Evolutionary conservation across 2,329 filamentous ascomycete species (phyloP).

Genomic region (Penicillium sp.): DNA sequence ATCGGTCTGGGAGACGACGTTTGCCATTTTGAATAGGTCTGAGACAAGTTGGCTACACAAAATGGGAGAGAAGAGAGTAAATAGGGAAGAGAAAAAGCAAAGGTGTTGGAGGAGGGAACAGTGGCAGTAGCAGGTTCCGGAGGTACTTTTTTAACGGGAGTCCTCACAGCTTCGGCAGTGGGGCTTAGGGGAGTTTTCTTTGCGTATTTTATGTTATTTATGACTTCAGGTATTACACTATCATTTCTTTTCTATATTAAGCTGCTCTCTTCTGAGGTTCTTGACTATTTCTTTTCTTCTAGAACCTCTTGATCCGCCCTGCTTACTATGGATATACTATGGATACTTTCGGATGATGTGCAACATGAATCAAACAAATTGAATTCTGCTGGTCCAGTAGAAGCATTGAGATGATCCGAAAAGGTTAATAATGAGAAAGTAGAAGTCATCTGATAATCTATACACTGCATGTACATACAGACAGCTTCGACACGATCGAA

Average conservation of each 20-base stretch:
- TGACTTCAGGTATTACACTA: conserved; percentile 15
- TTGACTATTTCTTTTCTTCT: not conserved
- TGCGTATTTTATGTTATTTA: conserved; percentile 15
- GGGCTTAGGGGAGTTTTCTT: conserved; percentile 9
- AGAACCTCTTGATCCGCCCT: conserved; percentile 5
- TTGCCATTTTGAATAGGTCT: conserved; percentile 41
- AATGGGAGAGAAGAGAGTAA: conserved; percentile 4
- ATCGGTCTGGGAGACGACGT: conserved; percentile 48
- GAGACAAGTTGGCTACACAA: conserved; percentile 9
- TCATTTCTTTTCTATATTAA: not conserved
- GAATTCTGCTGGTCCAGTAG: conserved; percentile 1
- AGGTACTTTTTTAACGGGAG: conserved; percentile 30
- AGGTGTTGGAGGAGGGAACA: conserved; percentile 22
- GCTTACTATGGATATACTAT: not conserved
- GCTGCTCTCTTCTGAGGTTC: not conserved
- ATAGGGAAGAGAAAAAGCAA: conserved; percentile 10
- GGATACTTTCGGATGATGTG: not conserved
- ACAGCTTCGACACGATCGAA: conserved; percentile 6
- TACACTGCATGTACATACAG: conserved; percentile 2
- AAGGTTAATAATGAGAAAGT: not conserved
- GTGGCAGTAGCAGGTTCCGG: conserved; percentile 24
- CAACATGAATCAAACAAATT: not conserved
- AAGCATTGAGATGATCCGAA: not conserved
- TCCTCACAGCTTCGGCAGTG: conserved; percentile 21
- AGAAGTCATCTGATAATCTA: conserved; percentile 15